phyloP scores from a whole-genome alignment of 2,329 filamentous ascomycete genomes.

The Diaporthe citri region DNA sequence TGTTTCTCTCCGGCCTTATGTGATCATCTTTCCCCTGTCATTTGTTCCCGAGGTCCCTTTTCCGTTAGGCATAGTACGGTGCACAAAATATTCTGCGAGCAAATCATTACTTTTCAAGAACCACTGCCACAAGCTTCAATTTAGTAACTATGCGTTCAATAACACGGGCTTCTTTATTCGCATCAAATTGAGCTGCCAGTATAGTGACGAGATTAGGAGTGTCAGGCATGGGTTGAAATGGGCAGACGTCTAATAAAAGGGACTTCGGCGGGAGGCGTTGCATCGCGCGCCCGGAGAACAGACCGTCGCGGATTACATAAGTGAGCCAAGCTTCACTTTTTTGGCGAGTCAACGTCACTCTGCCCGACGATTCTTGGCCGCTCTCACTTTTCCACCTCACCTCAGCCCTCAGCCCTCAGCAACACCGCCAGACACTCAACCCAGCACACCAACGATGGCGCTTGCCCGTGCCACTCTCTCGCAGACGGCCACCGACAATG shows the following conservation, averaged over 20 bases:
- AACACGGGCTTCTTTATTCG: no score
- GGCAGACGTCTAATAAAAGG: background rate
- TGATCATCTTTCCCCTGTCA: background rate
- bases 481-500: conserved; percentile 2
- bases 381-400: conserved; percentile 10
- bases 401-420: background rate
- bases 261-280: background rate
- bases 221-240: background rate
- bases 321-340: conserved; percentile 6
- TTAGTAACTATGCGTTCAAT: no score
- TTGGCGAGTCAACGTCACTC: conserved; percentile 4
- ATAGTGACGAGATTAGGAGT: background rate
- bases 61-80: background rate
- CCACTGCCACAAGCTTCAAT: no score
- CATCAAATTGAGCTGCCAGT: background rate
- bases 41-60: no score
- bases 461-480: background rate
- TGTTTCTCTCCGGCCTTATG: background rate
- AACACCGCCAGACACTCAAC: background rate
- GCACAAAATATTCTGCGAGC: background rate
- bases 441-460: background rate
- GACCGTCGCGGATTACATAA: conserved; percentile 18
- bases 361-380: conserved; percentile 1
- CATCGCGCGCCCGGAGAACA: background rate
- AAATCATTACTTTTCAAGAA: background rate